A percentile compares a stretch with the other conserved stretches of the same genome.
These are phyloP conservation scores for Aspergillus candidus DNA, from an alignment of 2,329 filamentous ascomycete genomes.

Conservation along the genomic window DNA sequence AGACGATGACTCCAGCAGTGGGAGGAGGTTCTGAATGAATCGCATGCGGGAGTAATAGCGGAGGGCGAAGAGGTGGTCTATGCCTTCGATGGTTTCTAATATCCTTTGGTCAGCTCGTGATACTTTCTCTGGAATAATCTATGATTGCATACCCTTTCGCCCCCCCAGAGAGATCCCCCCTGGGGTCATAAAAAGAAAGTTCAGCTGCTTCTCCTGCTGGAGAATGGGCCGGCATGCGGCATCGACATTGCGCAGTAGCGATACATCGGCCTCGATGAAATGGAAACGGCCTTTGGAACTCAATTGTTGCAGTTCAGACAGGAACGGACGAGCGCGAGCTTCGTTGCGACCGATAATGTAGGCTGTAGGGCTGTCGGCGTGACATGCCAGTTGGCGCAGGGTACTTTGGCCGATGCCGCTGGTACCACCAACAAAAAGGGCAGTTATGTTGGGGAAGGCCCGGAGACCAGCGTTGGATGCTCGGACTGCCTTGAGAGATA, in stretches of 20 bases:
- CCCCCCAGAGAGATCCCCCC: constrained; percentile 13
- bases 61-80: constrained; percentile 36
- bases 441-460: constrained; percentile 30
- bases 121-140: background rate
- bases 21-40: constrained; percentile 53
- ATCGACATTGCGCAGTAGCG: constrained; percentile 48
- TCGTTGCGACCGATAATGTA: constrained; percentile 48
- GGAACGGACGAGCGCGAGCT: constrained; percentile 32
- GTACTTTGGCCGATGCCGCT: constrained; percentile 50
- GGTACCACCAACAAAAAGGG: constrained; percentile 50
- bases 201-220: constrained; percentile 19
- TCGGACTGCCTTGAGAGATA: constrained; percentile 27
- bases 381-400: constrained; percentile 42
- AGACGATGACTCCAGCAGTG: constrained; percentile 37
- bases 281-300: constrained; percentile 42
- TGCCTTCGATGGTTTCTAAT: constrained; percentile 22
- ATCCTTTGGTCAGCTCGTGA: background rate
- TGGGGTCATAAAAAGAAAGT: constrained; percentile 23
- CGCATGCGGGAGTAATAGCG: constrained; percentile 54
- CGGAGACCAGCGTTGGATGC: constrained; percentile 35
- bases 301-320: constrained; percentile 36
- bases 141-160: constrained; percentile 3
- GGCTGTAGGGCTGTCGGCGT: constrained; percentile 39
- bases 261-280: constrained; percentile 47
- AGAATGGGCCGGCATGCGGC: constrained; percentile 42